Conservation (phyloP, 345 rosid genomes). For the Salix purpurea region DNA sequence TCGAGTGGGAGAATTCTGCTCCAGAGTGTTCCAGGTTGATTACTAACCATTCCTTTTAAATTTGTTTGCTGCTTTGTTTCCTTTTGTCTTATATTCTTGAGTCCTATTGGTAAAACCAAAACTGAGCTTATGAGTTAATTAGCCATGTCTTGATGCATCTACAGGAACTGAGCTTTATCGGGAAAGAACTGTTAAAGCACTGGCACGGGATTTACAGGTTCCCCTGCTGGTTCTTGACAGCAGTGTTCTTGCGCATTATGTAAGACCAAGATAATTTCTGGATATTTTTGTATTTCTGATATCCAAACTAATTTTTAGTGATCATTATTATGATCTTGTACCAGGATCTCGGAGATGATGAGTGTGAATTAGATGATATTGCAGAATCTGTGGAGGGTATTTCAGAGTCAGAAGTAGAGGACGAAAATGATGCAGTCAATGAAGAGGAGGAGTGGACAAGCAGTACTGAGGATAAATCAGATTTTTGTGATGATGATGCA, state of each 20-base stretch:
- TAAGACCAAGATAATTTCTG: conserved; percentile 43
- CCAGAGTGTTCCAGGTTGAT: conserved; percentile 84
- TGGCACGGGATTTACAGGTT: conserved; percentile 79
- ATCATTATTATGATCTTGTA: conserved; percentile 19
- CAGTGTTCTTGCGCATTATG: conserved; percentile 86
- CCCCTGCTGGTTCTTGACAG: conserved; percentile 87
- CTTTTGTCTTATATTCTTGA: neutral
- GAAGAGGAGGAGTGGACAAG: conserved; percentile 76
- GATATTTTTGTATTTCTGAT: neutral
- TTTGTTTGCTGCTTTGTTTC: neutral
- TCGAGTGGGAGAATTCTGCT: conserved; percentile 90
- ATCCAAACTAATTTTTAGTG: neutral
- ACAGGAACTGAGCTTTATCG: conserved; percentile 89
- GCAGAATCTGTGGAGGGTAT: conserved; percentile 60
- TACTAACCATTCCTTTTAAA: neutral
- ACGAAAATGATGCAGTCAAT: conserved; percentile 60
- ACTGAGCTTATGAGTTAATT: neutral
- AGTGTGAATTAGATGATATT: conserved; percentile 62
- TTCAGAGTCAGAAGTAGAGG: conserved; percentile 85
- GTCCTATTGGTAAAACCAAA: neutral
- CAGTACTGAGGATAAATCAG: conserved; percentile 61
- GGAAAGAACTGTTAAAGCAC: conserved; percentile 87
- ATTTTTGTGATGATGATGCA: conserved; percentile 65
- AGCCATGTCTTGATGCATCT: conserved; percentile 16
- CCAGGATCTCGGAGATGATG: conserved; percentile 86